Conservation (phyloP, 1,284 basidiomycete species). For the Ganoderma multipileum region DNA sequence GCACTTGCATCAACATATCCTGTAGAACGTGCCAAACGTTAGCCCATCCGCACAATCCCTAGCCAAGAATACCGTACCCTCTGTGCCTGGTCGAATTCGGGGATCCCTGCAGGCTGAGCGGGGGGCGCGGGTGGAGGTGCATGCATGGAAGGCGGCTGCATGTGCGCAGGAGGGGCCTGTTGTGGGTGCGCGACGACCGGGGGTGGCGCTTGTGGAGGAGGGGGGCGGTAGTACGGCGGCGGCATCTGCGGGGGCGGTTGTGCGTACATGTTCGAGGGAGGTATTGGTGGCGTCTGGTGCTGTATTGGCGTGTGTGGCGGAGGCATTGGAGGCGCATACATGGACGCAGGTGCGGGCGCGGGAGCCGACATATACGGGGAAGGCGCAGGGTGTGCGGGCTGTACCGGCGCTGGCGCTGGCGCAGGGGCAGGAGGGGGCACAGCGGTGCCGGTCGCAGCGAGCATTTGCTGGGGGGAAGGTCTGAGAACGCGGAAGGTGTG, state of each 20-base stretch:
- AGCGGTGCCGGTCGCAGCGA: constrained; percentile 49
- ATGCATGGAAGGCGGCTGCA: constrained; percentile 36
- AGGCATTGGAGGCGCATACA: constrained; percentile 21
- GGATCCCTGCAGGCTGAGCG: constrained; percentile 9
- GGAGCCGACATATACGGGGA: constrained; percentile 46
- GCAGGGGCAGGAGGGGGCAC: constrained; percentile 31
- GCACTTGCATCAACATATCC: constrained; percentile 87
- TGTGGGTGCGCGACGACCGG: constrained; percentile 35
- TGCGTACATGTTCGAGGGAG: constrained; percentile 34
- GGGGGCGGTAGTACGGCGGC: constrained; percentile 52
- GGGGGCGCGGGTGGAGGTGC: constrained; percentile 33
- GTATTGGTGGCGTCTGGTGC: constrained; percentile 38
- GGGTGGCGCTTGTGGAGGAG: constrained; percentile 33
- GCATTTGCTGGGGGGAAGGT: constrained; percentile 58
- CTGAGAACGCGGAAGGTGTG: not conserved
- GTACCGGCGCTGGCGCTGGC: constrained; percentile 34
- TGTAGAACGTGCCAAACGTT: constrained; percentile 39
- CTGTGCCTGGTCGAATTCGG: constrained; percentile 40
- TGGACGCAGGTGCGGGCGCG: constrained; percentile 36
- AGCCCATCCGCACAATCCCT: constrained; percentile 33
- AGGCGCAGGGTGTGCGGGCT: constrained; percentile 37
- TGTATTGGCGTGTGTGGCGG: constrained; percentile 21
- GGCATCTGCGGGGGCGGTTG: constrained; percentile 46
- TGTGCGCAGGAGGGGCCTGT: constrained; percentile 21
- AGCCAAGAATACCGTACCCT: constrained; percentile 25